Base-by-base conservation (phyloP, 257 asterid genomes). In the Nyctanthes arbortristis region DNA sequence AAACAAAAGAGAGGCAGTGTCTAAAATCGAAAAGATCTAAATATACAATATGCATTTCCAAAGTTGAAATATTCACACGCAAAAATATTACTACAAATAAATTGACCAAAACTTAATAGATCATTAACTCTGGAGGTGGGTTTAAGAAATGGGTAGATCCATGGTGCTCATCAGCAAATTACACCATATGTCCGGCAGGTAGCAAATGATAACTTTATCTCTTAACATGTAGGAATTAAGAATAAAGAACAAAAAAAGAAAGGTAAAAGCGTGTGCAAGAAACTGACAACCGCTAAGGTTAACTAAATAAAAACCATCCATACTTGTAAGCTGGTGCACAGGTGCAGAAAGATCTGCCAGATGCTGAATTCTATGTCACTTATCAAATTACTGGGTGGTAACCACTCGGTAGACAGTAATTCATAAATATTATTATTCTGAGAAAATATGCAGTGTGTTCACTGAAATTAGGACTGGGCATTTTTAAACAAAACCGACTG, bases 211-310 rank as follows among this genome's bases (percentile, higher is more conserved):
- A 24, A 25, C 13, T 40, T 5, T 20, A 59, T 34, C 39, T 36
- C 8, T 24, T 30, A 52, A 5, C 30, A 9, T 24, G 57, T 33
- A 20, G 43, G 20, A 54, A 8, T 27, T 43, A 39, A 68, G 66
- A n/a, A 69, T n/a, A 35, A 56, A 56, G 32, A 37, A 33, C 66
- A 29, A 45, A 55, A 66, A 67, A 3, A 47, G 32, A n/a, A 14
- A 10, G 54, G 34, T 7, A 54, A 68, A 8, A 43, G 55, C 66
- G 40, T 35, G 55, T 54, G 7, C 28, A 63, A 66, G 39, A 63
- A 64, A 68, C 52, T 25, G 52, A 40, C 9, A 70, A 63, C 71
- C 59, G 39, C 66, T 63, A 64, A 35, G 60, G 29, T 12, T 52
- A 54, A 45, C 24, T 30, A 60, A 32, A 34, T n/a, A 20, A 6